Evolutionary conservation across 176 grass and related monocot genomes (phyloP).

Genomic region (Puya raimondii): DNA sequence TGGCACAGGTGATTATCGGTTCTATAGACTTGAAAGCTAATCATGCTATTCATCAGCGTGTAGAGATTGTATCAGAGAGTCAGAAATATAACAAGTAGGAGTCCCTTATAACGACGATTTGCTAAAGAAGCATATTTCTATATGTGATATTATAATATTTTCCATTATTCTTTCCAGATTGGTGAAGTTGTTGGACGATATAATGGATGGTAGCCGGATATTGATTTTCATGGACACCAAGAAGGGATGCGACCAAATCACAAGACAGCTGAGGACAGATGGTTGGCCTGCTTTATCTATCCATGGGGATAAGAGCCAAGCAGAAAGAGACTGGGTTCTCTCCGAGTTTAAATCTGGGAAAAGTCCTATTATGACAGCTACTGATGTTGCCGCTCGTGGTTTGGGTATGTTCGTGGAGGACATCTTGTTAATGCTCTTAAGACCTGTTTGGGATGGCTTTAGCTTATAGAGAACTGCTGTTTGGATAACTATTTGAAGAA

Average conservation of each 20-base stretch:
- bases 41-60: conserved; percentile 84
- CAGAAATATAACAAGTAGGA: conserved; percentile 99
- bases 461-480: too few relatives aligned
- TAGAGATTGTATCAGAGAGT: conserved; percentile 91
- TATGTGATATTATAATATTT: too few relatives aligned
- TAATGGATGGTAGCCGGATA: conserved; percentile 93
- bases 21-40: conserved; percentile 97
- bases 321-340: conserved; percentile 95
- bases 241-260: conserved; percentile 90
- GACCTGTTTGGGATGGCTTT: too few relatives aligned
- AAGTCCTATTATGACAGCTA: conserved; percentile 94
- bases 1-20: conserved; percentile 78
- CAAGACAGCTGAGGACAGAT: conserved; percentile 86
- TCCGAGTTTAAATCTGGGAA: conserved; percentile 98
- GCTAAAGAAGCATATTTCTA: neutral
- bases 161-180: conserved; percentile 38
- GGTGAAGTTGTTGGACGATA: conserved; percentile 94
- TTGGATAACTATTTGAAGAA: too few relatives aligned
- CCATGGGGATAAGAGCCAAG: conserved; percentile 96
- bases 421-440: too few relatives aligned
- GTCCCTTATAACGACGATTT: neutral
- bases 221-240: conserved; percentile 98
- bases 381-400: conserved; percentile 23
- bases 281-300: conserved; percentile 85
- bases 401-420: conserved; percentile 44